Percentiles rank a stretch among this genome's conserved stretches.
These are phyloP conservation scores for Hibiscus tridactylites DNA, from an alignment of 345 rosid genomes.

Conservation along the genomic window DNA sequence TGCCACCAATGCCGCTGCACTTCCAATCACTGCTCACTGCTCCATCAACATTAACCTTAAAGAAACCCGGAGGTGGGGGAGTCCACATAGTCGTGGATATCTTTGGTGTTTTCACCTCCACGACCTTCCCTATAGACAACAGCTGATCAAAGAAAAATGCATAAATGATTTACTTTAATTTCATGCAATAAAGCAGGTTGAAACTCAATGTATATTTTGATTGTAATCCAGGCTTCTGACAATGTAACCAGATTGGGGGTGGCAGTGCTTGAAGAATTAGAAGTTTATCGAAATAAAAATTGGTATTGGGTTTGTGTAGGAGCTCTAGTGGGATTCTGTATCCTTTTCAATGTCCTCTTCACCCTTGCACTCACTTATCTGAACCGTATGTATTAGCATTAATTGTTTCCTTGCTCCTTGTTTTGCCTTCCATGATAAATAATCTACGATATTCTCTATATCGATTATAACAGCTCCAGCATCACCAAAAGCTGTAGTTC, in stretches of 20 bases:
- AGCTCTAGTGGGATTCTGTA: slow-evolving; percentile 48
- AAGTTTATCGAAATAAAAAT: slow-evolving; percentile 37
- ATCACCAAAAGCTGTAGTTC: slow-evolving; percentile 51
- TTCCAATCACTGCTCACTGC: no score
- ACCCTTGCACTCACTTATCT: slow-evolving; percentile 62
- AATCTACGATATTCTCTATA: background rate
- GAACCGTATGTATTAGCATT: slow-evolving; percentile 37
- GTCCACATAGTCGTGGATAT: no score
- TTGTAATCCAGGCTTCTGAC: slow-evolving; percentile 48
- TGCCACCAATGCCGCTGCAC: no score
- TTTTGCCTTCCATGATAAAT: background rate
- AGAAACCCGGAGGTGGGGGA: no score
- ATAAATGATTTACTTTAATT: background rate
- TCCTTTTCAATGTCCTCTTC: slow-evolving; percentile 70
- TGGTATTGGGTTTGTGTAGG: slow-evolving; percentile 87
- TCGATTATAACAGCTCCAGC: slow-evolving; percentile 43
- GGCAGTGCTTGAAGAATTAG: slow-evolving; percentile 47
- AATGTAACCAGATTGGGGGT: slow-evolving; percentile 40
- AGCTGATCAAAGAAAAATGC: background rate
- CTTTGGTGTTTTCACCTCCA: no score
- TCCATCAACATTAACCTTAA: no score
- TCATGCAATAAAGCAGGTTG: background rate
- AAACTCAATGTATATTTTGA: background rate
- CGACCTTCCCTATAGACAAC: background rate
- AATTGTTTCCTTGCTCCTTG: background rate